These are phyloP conservation scores for Bolboschoenoplectus hybrid DNA, from an alignment of 202 grass and related monocot genomes.

Conservation along the genomic window DNA sequence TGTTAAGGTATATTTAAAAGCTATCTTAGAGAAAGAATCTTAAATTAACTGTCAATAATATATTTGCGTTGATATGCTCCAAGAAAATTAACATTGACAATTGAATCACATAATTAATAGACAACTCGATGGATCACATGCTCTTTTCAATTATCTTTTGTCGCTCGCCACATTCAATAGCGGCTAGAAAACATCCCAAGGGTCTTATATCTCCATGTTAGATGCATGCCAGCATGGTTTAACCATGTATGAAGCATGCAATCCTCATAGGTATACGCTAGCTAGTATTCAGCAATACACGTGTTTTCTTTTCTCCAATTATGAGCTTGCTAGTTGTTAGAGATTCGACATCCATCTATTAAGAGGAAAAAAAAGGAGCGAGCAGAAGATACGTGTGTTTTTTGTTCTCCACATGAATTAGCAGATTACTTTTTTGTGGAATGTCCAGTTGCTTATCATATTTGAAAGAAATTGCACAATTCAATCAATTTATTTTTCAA, in stretches of 20 bases:
- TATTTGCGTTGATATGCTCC: too few species aligned
- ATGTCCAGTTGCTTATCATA: too few species aligned
- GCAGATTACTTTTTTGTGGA: too few species aligned
- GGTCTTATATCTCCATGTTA: constrained; percentile 12
- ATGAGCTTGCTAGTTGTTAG: neutral
- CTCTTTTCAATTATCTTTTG: neutral
- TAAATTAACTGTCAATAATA: too few species aligned
- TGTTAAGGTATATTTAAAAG: too few species aligned
- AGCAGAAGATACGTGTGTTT: too few species aligned
- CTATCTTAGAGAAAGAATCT: too few species aligned
- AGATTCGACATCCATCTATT: too few species aligned
- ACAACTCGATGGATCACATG: neutral
- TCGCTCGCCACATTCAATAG: neutral
- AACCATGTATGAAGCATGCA: neutral
- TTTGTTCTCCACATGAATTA: too few species aligned
- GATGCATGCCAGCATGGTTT: constrained; percentile 1
- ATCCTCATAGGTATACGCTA: neutral
- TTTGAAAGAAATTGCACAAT: too few species aligned
- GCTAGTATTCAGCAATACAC: neutral
- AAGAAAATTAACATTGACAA: neutral
- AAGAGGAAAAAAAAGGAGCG: too few species aligned
- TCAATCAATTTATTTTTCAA: too few species aligned
- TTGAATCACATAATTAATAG: constrained; percentile 27
- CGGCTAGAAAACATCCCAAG: constrained; percentile 10
- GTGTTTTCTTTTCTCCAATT: neutral